Evolutionary conservation across 1,139 yeast genomes (phyloP).

Genomic region (Zygosaccharomyces pseudobailii): DNA sequence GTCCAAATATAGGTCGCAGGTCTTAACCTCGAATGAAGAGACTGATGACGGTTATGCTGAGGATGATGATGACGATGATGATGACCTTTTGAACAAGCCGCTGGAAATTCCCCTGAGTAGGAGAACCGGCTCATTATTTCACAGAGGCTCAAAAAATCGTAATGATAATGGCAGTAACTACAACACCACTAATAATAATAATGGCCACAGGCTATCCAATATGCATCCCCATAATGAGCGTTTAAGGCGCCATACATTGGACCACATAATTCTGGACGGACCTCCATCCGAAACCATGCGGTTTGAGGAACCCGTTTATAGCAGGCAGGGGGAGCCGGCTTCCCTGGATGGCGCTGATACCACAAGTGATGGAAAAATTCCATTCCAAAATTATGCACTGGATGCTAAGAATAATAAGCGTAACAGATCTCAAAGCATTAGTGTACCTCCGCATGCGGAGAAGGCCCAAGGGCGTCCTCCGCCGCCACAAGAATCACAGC

Average conservation of each 20-base stretch:
- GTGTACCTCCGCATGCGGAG: background rate
- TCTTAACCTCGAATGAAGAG: slow-evolving; percentile 18
- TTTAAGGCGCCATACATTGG: slow-evolving; percentile 8
- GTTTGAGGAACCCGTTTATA: background rate
- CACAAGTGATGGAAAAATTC: background rate
- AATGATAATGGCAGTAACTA: background rate
- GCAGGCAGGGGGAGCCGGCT: slow-evolving; percentile 2
- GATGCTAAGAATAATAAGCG: background rate
- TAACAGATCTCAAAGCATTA: background rate
- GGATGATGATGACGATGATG: slow-evolving; percentile 34
- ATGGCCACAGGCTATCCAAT: slow-evolving; percentile 4
- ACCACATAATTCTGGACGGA: slow-evolving; percentile 10
- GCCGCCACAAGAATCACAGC: no score
- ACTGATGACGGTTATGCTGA: slow-evolving; percentile 33
- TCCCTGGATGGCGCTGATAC: background rate
- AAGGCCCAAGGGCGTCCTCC: no score
- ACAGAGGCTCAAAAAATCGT: slow-evolving; percentile 1
- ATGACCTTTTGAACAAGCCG: slow-evolving; percentile 36
- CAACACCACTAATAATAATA: background rate
- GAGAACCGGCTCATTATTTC: slow-evolving; percentile 19
- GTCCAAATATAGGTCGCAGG: slow-evolving; percentile 11
- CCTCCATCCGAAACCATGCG: background rate
- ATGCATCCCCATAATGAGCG: slow-evolving; percentile 2
- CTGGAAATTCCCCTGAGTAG: slow-evolving; percentile 36
- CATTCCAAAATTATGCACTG: slow-evolving; percentile 1